Evolutionary conservation across 345 rosid genomes (phyloP).

Genomic region (Aquilaria malaccensis): DNA sequence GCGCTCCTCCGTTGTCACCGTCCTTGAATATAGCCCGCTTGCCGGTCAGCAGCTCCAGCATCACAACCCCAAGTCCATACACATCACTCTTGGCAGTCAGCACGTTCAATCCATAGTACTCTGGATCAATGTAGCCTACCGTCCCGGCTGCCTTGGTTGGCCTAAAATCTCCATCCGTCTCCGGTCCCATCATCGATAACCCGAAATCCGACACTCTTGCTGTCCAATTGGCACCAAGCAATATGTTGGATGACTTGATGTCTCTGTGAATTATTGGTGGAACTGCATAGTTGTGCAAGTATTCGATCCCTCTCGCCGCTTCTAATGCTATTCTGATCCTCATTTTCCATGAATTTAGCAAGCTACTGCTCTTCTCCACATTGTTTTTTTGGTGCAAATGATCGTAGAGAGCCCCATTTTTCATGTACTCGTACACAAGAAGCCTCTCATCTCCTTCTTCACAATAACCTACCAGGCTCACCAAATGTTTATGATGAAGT

Average conservation of each 20-base stretch:
- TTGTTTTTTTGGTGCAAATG: slow-evolving; percentile 66
- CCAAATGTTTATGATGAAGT: slow-evolving; percentile 87
- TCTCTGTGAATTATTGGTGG: slow-evolving; percentile 89
- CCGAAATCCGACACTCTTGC: slow-evolving; percentile 92
- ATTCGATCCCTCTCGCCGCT: slow-evolving; percentile 84
- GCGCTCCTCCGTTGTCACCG: slow-evolving; percentile 31
- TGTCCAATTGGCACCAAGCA: slow-evolving; percentile 64
- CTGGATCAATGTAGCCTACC: slow-evolving; percentile 88
- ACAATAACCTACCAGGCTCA: slow-evolving; percentile 83
- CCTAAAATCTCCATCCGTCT: slow-evolving; percentile 30
- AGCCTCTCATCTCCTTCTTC: slow-evolving; percentile 77
- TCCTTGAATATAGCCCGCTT: slow-evolving; percentile 56
- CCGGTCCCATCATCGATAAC: slow-evolving; percentile 63
- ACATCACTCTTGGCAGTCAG: slow-evolving; percentile 84
- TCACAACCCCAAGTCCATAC: slow-evolving; percentile 81
- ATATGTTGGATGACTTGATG: slow-evolving; percentile 76
- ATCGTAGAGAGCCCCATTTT: slow-evolving; percentile 76
- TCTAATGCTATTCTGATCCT: slow-evolving; percentile 79
- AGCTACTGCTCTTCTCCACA: slow-evolving; percentile 45
- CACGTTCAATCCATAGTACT: slow-evolving; percentile 78
- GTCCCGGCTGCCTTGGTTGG: slow-evolving; percentile 80
- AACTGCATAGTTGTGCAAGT: slow-evolving; percentile 76
- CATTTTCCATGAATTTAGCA: slow-evolving; percentile 80
- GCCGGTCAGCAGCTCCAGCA: slow-evolving; percentile 73
- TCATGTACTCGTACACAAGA: slow-evolving; percentile 88